phyloP scores from a whole-genome alignment of 2,329 filamentous ascomycete genomes.

The Clarireedia monteithiana region DNA sequence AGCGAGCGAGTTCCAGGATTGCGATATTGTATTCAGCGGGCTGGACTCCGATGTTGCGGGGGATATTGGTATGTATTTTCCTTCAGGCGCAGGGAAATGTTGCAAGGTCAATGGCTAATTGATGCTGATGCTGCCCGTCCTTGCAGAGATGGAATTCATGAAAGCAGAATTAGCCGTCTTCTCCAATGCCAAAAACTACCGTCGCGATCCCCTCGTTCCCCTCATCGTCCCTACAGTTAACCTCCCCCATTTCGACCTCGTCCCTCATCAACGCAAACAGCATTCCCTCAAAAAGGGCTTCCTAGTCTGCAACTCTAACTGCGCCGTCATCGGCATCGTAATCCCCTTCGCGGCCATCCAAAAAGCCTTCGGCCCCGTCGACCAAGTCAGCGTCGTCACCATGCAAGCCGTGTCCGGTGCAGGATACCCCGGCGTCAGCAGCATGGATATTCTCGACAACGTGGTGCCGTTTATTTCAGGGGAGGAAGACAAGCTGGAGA shows the following conservation, averaged over 20 bases:
- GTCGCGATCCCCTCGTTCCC: constrained; percentile 80
- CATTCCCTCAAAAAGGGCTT: constrained; percentile 75
- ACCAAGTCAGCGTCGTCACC: constrained; percentile 71
- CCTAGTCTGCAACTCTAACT: constrained; percentile 96
- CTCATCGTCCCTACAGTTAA: constrained; percentile 95
- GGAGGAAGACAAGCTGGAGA: constrained; percentile 94
- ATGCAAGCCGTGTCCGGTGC: constrained; percentile 92
- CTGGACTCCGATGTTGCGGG: constrained; percentile 89
- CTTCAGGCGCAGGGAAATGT: not conserved
- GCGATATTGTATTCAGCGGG: constrained; percentile 89
- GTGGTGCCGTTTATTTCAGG: constrained; percentile 89
- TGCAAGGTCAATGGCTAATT: not conserved
- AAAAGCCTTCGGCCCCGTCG: constrained; percentile 76
- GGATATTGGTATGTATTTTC: constrained; percentile 61
- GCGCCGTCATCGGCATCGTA: constrained; percentile 91
- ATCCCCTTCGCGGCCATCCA: constrained; percentile 91
- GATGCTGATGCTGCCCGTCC: no score
- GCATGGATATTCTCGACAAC: constrained; percentile 95
- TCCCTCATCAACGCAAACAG: constrained; percentile 76
- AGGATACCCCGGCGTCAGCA: constrained; percentile 81
- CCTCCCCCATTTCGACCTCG: constrained; percentile 75
- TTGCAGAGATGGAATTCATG: constrained; percentile 78
- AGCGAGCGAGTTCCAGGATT: constrained; percentile 75
- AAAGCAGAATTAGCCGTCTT: constrained; percentile 85
- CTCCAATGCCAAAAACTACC: constrained; percentile 97